Conservation (phyloP, 208 protist species). For the Angomonas ambiguus region DNA sequence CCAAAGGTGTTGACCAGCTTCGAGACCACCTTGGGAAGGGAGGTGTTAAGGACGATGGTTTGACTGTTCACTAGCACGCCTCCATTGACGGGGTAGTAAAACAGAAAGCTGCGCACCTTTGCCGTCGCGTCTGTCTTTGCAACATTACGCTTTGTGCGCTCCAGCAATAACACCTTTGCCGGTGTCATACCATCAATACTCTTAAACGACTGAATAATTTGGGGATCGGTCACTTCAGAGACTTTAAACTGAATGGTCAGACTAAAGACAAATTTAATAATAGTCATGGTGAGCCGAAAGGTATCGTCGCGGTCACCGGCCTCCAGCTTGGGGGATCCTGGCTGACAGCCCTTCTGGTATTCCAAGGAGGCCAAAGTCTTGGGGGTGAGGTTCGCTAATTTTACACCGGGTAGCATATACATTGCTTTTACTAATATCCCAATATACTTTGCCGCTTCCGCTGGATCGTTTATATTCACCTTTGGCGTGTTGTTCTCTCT, state of each 20-base stretch:
- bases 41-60: slow-evolving; percentile 83
- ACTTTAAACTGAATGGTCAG: slow-evolving; percentile 87
- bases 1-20: slow-evolving; percentile 80
- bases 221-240: slow-evolving; percentile 68
- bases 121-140: slow-evolving; percentile 76
- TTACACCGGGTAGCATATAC: slow-evolving; percentile 80
- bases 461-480: slow-evolving; percentile 50
- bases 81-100: slow-evolving; percentile 85
- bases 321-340: slow-evolving; percentile 63
- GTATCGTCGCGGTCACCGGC: slow-evolving; percentile 46
- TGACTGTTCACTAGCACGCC: slow-evolving; percentile 79
- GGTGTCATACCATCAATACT: slow-evolving; percentile 69
- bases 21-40: slow-evolving; percentile 68
- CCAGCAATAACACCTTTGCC: slow-evolving; percentile 73
- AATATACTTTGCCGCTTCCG: slow-evolving; percentile 63
- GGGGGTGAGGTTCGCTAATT: slow-evolving; percentile 44
- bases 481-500: slow-evolving; percentile 76
- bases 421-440: slow-evolving; percentile 82
- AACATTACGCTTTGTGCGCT: slow-evolving; percentile 84
- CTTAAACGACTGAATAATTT: slow-evolving; percentile 36
- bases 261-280: slow-evolving; percentile 83
- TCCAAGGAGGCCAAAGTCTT: slow-evolving; percentile 64
- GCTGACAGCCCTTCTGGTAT: slow-evolving; percentile 83
- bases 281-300: slow-evolving; percentile 64
- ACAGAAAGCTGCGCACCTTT: slow-evolving; percentile 82